A percentile compares a stretch with the other conserved stretches of the same genome.
Evolutionary conservation across 2,329 filamentous ascomycete species (phyloP).

Genomic region (Fusarium subglutinans): DNA sequence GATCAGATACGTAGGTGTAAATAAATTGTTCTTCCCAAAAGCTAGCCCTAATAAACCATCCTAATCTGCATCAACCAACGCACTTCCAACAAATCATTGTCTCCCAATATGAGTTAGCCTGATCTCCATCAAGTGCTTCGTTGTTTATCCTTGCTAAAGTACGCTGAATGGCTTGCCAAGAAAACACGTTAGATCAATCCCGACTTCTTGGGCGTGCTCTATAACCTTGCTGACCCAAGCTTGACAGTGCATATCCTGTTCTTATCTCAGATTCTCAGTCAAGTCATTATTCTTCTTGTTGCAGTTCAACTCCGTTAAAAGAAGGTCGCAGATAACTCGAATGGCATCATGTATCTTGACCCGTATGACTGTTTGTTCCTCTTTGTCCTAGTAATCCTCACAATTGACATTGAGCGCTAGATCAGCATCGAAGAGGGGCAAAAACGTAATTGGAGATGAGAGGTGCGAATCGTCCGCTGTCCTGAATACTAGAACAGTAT

Average conservation of each 20-base stretch:
- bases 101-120: neutral
- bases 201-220: neutral
- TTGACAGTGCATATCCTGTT: neutral
- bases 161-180: neutral
- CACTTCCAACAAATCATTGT: neutral
- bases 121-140: neutral
- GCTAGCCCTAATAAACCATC: no score
- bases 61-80: neutral
- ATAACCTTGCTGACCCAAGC: neutral
- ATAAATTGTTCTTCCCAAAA: neutral
- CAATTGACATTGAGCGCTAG: neutral
- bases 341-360: neutral
- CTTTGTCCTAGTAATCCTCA: neutral
- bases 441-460: neutral
- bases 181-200: neutral
- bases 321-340: neutral
- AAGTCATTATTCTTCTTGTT: rapidly evolving
- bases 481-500: neutral
- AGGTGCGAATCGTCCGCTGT: neutral
- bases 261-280: neutral
- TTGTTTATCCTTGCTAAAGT: neutral
- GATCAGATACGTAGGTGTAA: rapidly evolving
- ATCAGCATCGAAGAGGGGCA: neutral
- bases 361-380: neutral
- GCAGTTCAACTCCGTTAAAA: rapidly evolving